These are phyloP conservation scores for Pythium utonaiense DNA, from an alignment of 352 stramenopile genomes.

Conservation along the genomic window DNA sequence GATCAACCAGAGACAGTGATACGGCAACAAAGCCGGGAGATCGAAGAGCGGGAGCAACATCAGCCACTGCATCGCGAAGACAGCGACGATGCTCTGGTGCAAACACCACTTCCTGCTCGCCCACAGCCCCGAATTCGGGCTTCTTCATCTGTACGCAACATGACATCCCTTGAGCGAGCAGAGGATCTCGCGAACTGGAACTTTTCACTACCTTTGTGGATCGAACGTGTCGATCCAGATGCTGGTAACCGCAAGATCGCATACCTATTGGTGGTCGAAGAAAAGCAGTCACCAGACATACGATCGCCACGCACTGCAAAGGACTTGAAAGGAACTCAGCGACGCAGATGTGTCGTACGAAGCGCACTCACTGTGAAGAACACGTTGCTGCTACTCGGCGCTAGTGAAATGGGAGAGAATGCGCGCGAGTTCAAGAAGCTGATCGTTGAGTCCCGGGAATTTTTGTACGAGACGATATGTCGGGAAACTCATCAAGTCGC, in stretches of 20 bases:
- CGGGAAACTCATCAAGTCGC: slow-evolving; percentile 49
- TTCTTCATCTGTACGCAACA: slow-evolving; percentile 21
- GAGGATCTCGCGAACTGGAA: slow-evolving; percentile 33
- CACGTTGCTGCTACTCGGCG: slow-evolving; percentile 40
- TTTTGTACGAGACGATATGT: slow-evolving; percentile 64
- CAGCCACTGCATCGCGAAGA: neutral
- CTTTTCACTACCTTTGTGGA: slow-evolving; percentile 65
- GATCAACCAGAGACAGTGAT: slow-evolving; percentile 19
- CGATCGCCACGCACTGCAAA: neutral
- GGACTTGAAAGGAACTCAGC: neutral
- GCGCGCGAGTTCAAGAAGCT: slow-evolving; percentile 42
- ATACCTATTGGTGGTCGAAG: slow-evolving; percentile 59
- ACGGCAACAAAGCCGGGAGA: slow-evolving; percentile 13
- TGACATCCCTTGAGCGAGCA: slow-evolving; percentile 24
- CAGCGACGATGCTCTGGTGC: neutral
- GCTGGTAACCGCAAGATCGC: slow-evolving; percentile 59
- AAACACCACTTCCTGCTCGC: neutral
- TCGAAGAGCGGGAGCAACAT: neutral
- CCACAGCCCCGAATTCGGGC: slow-evolving; percentile 19
- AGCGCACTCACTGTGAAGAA: slow-evolving; percentile 65
- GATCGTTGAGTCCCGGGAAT: slow-evolving; percentile 55
- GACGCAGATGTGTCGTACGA: slow-evolving; percentile 38
- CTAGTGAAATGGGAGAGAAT: slow-evolving; percentile 25
- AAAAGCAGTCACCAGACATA: slow-evolving; percentile 14
- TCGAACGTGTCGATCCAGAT: slow-evolving; percentile 60